Conservation (phyloP, 2,329 filamentous ascomycete genomes). For the Hymenoscyphus infarciens region DNA sequence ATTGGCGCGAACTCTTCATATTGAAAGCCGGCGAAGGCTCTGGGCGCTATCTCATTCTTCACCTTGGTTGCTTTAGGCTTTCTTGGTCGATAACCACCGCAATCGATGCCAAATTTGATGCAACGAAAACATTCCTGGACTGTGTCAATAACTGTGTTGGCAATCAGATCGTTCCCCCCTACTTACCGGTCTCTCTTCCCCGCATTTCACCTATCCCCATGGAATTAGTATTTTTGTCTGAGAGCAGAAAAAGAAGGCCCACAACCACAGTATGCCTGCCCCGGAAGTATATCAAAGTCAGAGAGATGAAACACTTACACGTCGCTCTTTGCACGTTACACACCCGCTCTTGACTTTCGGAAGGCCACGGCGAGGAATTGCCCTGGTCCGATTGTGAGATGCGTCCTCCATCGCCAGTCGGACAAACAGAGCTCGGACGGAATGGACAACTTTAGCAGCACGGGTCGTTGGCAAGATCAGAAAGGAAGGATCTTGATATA, state of each 20-base stretch:
- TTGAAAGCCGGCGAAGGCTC: slow-evolving; percentile 4
- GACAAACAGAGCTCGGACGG: not conserved
- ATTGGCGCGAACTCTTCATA: slow-evolving; percentile 5
- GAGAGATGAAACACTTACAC: not conserved
- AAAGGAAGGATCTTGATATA: not conserved
- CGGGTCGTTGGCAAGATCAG: not conserved
- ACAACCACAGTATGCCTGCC: not conserved
- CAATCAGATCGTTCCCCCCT: not conserved
- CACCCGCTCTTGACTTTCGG: slow-evolving; percentile 2
- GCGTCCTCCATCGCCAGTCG: not conserved
- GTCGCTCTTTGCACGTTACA: slow-evolving; percentile 1
- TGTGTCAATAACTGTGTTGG: not conserved
- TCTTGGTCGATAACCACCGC: slow-evolving; percentile 8
- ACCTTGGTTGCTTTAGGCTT: slow-evolving; percentile 5
- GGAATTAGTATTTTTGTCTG: not conserved
- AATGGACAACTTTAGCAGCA: not conserved
- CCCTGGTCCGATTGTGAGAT: not conserved
- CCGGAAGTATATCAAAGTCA: not conserved
- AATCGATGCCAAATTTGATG: slow-evolving; percentile 10
- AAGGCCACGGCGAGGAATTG: slow-evolving; percentile 1
- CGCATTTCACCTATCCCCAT: slow-evolving; percentile 9
- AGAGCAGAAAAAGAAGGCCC: not conserved
- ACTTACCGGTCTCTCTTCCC: slow-evolving; percentile 10
- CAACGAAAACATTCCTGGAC: slow-evolving; percentile 7
- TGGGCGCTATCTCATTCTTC: not conserved